Conservation (phyloP, 2,329 filamentous ascomycete species). For the Hymenoscyphus fraxineus region DNA sequence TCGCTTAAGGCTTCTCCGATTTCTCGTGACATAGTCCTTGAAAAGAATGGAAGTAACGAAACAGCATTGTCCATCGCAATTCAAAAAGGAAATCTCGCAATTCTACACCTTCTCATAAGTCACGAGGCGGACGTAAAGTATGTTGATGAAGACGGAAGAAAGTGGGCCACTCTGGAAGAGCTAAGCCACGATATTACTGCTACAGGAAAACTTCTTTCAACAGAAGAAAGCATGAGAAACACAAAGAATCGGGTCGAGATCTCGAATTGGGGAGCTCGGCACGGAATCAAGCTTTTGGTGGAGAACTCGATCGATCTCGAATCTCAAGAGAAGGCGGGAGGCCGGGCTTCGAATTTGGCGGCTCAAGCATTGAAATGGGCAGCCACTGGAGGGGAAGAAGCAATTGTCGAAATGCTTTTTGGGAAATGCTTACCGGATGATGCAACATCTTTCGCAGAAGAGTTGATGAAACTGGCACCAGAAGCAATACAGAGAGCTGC, state of each 20-base stretch:
- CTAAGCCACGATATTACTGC: background rate
- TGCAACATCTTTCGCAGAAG: background rate
- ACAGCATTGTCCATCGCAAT: background rate
- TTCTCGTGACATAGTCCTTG: background rate
- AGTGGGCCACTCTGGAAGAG: background rate
- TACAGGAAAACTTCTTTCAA: background rate
- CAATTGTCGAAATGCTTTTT: background rate
- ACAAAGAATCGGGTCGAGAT: background rate
- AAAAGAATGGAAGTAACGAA: constrained; percentile 2
- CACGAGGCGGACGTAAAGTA: constrained; percentile 1
- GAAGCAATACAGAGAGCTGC: background rate
- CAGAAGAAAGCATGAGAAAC: background rate
- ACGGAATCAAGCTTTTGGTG: background rate
- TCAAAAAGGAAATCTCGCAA: background rate
- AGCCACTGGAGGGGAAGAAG: constrained; percentile 1
- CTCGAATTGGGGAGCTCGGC: constrained; percentile 2
- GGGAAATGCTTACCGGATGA: background rate
- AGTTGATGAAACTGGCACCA: background rate
- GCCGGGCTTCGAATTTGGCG: background rate
- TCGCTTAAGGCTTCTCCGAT: background rate
- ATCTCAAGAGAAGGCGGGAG: background rate
- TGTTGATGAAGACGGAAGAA: background rate
- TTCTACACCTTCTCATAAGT: background rate
- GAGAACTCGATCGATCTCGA: background rate
- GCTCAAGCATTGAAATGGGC: background rate